Evolutionary conservation across 257 asterid genomes (phyloP).

Genomic region (Solanum raphanifolium): DNA sequence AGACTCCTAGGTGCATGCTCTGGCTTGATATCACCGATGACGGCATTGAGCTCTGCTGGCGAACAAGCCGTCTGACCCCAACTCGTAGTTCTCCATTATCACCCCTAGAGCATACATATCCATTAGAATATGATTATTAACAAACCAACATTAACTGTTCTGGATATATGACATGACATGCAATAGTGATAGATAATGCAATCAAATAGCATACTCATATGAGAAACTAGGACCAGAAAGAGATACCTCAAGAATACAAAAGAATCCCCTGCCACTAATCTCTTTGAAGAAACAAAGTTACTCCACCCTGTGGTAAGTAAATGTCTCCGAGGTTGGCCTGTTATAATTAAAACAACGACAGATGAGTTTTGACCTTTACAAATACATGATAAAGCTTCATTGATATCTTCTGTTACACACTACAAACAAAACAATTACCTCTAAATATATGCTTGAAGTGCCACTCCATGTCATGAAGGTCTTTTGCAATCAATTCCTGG

Average conservation of each 20-base stretch:
- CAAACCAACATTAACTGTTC: neutral
- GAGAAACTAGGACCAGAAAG: neutral
- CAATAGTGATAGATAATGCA: neutral
- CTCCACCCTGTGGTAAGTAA: constrained; percentile 90
- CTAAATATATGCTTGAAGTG: constrained; percentile 75
- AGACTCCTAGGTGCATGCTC: constrained; percentile 82
- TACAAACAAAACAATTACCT: constrained; percentile 22
- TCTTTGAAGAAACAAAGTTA: constrained; percentile 63
- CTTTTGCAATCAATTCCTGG: constrained; percentile 65
- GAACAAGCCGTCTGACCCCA: constrained; percentile 56
- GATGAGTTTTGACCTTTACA: neutral
- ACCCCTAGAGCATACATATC: constrained; percentile 28
- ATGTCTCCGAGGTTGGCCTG: constrained; percentile 88
- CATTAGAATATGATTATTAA: neutral
- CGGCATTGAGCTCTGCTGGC: constrained; percentile 59
- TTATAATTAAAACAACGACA: neutral
- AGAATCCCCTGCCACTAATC: constrained; percentile 70
- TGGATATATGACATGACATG: neutral
- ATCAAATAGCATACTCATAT: neutral
- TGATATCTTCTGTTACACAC: neutral
- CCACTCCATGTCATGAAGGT: constrained; percentile 64
- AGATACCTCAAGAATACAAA: constrained; percentile 63
- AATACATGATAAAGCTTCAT: neutral
- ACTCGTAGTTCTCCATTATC: constrained; percentile 62
- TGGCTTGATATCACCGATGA: constrained; percentile 79